Evolutionary conservation across 768 basidiomycete species (phyloP), one percentile per base, ranked within the genome.

Genomic region (Suillus sp.): DNA sequence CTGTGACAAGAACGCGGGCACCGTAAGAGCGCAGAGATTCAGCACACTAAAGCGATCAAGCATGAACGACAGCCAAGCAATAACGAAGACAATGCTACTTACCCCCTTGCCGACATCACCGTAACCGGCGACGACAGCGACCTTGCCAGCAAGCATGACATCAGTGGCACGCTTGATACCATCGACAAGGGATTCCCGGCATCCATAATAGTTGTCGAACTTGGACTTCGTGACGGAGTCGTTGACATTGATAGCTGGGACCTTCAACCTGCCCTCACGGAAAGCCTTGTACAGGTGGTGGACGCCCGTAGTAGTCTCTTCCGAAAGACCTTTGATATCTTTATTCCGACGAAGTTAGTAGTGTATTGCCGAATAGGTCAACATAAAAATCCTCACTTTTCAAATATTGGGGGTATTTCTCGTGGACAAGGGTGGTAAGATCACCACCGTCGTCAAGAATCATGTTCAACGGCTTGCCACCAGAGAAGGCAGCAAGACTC

Each of bases 91-190:
- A 40, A 25, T 7, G 62, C 30, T 27, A 88, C 95, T 70, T 80
- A 97, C 95, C 62, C 97, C 97, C 80, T 99, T 99, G 70, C 97
- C 97, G 69, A 99, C 97, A 74, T 99, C 97, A 80, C 97, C 97
- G 78, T 90, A 99, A 62, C 97, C 97, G 68, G 97, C 97, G 69
- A 99, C 97, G 68, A 99, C 93, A 60, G 95, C 96, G 68, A 99
- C 96, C 82, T 99, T 99, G 60, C 96, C 97, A 68, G 97, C 97
- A 77, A 99, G 89, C 97, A 99, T 99, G 77, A 99, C 94, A 77
- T 99, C 97, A 67, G 97, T 99, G 64, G 97, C 97, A 74, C 97
- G 95, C 87, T 99, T 99, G 83, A 99, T 98, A 71, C 97, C 97
- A 76, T 99, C 97, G 65, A 99, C 97, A 66, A 99, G 92, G 37